A percentile compares a stretch with the other conserved stretches of the same genome.
phyloP scores from a whole-genome alignment of 2,329 filamentous ascomycete genomes.

The Aspergillus sclerotialis region DNA sequence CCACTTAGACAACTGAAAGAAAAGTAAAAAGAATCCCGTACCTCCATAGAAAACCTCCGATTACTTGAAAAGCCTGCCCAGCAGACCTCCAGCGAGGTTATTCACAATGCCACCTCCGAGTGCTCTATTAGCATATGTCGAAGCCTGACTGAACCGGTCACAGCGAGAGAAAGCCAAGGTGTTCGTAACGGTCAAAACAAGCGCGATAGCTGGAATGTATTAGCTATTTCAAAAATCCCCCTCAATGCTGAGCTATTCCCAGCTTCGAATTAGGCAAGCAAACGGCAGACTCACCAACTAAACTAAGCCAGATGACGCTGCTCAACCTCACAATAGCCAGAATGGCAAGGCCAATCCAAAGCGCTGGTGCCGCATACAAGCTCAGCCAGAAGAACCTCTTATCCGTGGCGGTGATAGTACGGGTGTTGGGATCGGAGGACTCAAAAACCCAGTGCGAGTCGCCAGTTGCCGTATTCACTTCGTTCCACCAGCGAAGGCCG shows the following conservation, averaged over 20 bases:
- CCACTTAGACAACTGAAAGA: slow-evolving; percentile 2
- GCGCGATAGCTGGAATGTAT: slow-evolving; percentile 36
- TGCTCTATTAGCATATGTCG: slow-evolving; percentile 50
- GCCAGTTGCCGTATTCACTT: slow-evolving; percentile 41
- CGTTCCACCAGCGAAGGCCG: slow-evolving; percentile 47
- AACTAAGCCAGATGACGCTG: slow-evolving; percentile 44
- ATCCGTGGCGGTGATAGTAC: slow-evolving; percentile 40
- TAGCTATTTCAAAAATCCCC: slow-evolving; percentile 1
- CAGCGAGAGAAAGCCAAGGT: slow-evolving; percentile 47
- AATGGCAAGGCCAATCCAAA: slow-evolving; percentile 44
- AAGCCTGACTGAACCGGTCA: slow-evolving; percentile 51
- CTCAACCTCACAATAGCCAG: slow-evolving; percentile 41
- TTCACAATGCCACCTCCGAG: slow-evolving; percentile 49
- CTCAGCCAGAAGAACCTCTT: slow-evolving; percentile 48
- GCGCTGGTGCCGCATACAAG: slow-evolving; percentile 40
- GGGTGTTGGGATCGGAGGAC: slow-evolving; percentile 38
- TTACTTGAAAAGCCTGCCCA: slow-evolving; percentile 48
- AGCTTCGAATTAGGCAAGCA: too few species aligned
- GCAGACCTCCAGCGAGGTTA: slow-evolving; percentile 48
- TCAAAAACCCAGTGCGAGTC: slow-evolving; percentile 48
- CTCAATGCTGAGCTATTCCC: too few species aligned
- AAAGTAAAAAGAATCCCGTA: slow-evolving; percentile 1
- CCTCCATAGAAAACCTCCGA: neutral
- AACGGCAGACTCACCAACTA: slow-evolving; percentile 46
- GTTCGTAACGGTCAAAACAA: slow-evolving; percentile 45